Evolutionary conservation across 2,329 filamentous ascomycete species (phyloP), one percentile per base, ranked within the genome.

Genomic region (Diatrype stigma): DNA sequence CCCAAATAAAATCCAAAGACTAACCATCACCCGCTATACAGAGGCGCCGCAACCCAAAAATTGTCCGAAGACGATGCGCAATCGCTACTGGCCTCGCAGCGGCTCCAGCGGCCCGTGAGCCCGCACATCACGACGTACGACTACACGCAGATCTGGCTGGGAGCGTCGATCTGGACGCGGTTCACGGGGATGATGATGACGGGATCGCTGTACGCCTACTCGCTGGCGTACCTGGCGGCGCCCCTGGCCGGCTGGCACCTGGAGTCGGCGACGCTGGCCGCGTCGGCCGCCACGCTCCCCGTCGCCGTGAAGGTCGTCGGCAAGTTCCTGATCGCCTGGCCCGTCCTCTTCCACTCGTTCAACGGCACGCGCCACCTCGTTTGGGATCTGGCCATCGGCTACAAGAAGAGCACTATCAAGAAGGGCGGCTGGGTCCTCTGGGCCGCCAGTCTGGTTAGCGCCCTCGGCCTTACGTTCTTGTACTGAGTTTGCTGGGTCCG

Each of bases 71-170:
- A 70, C 48, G 76, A 86, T 55, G 81, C 72, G 57, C 64, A 80
- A 58, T 67, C 80, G 60, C 82, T 96, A 72, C 89, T 96, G 67
- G 85, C 81, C 64, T 76, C 83, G 66, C 92, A 96, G 78, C 92
- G 92, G 64, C 79, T 86, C 50, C 73, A 80, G 65, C 92, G 92
- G 48, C 92, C 92, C 67, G 79, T 96, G 63, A 81, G 90, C 44
- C 92, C 92, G 50, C 91, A 96, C 69, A 82, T 96, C 56, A 70
- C 74, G 65, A 92, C 95, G 81, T 96, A 96, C 84, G 81, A 84
- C 70, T 82, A 87, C 53, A 84, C 90, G 71, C 88, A 96, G 74
- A 94, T 90, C 62, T 96, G 86, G 86, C 86, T 89, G 71, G 79
- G 80, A 60, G 85, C 84, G 61, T 84, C 77, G 51, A 78, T 80